Conservation (phyloP, 495 filamentous ascomycete species). For the Penicillium longicatenatum region DNA sequence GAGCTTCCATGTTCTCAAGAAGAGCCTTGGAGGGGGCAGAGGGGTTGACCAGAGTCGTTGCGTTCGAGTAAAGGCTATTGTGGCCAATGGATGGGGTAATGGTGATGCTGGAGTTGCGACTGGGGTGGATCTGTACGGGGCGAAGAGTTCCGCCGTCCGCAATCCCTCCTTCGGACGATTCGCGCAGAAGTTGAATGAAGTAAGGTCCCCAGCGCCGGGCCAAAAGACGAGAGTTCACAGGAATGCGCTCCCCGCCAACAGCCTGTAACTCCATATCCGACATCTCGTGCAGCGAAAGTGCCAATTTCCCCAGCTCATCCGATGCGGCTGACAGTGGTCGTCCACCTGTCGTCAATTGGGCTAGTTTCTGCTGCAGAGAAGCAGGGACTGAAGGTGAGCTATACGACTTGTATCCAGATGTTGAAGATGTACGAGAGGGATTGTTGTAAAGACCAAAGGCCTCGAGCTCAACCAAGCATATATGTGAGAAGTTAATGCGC, state of each 20-base stretch:
- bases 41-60: constrained; percentile 57
- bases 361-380: constrained; percentile 58
- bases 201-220: constrained; percentile 91
- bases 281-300: constrained; percentile 76
- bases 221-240: constrained; percentile 87
- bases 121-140: constrained; percentile 43
- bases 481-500: constrained; percentile 93
- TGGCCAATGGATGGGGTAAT: constrained; percentile 72
- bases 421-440: constrained; percentile 71
- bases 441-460: constrained; percentile 98
- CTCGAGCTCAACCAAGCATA: constrained; percentile 95
- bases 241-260: constrained; percentile 84
- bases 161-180: constrained; percentile 57
- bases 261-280: constrained; percentile 98
- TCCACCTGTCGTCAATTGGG: constrained; percentile 68
- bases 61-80: constrained; percentile 61
- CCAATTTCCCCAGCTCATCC: constrained; percentile 80
- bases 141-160: constrained; percentile 57
- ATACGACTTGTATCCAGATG: constrained; percentile 77
- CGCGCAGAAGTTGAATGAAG: constrained; percentile 85
- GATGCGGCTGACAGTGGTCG: constrained; percentile 69
- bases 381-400: constrained; percentile 66
- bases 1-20: constrained; percentile 45
- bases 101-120: constrained; percentile 79
- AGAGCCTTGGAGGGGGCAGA: constrained; percentile 48